Base-by-base conservation (phyloP, 257 asterid genomes). In the Ajuga chamaepitys region DNA sequence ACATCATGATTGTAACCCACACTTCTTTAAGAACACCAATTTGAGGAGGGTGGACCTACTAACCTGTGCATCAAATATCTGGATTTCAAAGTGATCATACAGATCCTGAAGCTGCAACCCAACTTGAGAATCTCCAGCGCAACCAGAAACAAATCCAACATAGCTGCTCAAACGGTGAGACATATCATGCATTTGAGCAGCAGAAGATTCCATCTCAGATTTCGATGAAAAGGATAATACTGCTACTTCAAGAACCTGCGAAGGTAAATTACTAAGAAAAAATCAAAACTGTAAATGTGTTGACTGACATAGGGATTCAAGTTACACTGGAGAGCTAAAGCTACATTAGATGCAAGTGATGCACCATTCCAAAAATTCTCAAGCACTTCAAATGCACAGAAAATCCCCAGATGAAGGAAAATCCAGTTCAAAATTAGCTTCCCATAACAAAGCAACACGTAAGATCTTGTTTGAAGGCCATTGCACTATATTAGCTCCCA, bases 181-280 rank as follows among this genome's bases (percentile, higher is more conserved):
- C 28, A 24, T 60, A 70, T 79, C 74, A 54, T 72, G 78, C 70
- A 48, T n/a, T 55, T 56, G 56, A 58, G 77, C 67, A 70, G 69
- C 65, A 62, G 77, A 45, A 75, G 75, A 58, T 66, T 72, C 82
- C 56, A 11, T 21, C 72, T 78, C 83, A 75, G 75, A 71, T 59
- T 73, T 81, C 46, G 96, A 83, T 62, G 73, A 73, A 78, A 87
- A 73, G 68, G 86, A 82, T 52, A 92, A 64, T 51, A 73, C 73
- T 61, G 81, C 79, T 67, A 76, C 83, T 75, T 85, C 88, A 22
- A 92, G 21, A 64, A 85, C 89, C 98, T 91, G 92, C 78, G 63
- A 57, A 75, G 74, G 51, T 68, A 20, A 76, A 64, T 30, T 30
- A 30, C 37, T 4, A 30, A 30, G 37, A 30, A 8, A 30, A 8